Conservation (phyloP, 225 moss, liverwort and hornwort species). For the Takakia lepidozioides region DNA sequence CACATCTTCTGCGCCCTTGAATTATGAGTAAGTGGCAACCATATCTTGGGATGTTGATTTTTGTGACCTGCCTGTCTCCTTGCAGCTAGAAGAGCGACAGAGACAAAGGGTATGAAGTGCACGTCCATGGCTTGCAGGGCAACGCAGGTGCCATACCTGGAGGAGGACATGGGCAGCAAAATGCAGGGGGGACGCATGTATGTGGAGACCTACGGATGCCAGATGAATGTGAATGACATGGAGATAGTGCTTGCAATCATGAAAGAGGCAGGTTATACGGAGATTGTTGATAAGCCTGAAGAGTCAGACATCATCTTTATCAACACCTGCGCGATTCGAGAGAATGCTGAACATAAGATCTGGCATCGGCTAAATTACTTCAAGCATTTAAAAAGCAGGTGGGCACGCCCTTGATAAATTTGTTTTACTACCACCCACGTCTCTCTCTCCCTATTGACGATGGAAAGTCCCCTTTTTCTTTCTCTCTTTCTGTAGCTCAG, state of each 20-base stretch:
- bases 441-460: no score
- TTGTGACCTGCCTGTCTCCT: no score
- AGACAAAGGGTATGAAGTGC: not conserved
- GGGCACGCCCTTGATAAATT: no score
- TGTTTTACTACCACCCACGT: no score
- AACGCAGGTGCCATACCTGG: conserved; percentile 76
- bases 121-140: conserved; percentile 42
- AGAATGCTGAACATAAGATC: conserved; percentile 92
- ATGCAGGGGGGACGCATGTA: conserved; percentile 75
- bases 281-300: conserved; percentile 77
- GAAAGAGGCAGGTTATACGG: conserved; percentile 96
- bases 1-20: no score
- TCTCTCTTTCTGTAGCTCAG: no score
- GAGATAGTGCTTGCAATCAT: conserved; percentile 94
- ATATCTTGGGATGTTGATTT: no score
- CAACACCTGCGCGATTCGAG: conserved; percentile 95
- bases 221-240: conserved; percentile 99
- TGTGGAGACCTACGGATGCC: conserved; percentile 96
- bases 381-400: conserved; percentile 81
- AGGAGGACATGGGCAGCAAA: conserved; percentile 43
- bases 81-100: not conserved
- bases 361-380: conserved; percentile 95
- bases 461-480: no score
- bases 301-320: conserved; percentile 91
- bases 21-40: no score